Conservation (phyloP, 2,329 filamentous ascomycete genomes). For the Didymella exigua region DNA sequence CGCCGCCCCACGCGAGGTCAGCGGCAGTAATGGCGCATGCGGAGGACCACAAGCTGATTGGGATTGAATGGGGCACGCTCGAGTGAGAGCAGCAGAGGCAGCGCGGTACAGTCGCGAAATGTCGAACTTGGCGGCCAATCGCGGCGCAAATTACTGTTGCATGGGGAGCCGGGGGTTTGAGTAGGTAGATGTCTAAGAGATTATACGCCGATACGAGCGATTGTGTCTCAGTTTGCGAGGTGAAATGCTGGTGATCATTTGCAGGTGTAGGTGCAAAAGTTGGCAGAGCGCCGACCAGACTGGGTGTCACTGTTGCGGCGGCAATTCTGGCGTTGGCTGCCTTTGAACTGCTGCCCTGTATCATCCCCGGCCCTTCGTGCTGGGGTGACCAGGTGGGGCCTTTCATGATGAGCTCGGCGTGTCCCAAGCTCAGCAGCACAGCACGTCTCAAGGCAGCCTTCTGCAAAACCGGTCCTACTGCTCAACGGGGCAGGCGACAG, state of each 20-base stretch:
- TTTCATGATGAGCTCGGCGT: constrained; percentile 6
- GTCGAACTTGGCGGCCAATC: constrained; percentile 18
- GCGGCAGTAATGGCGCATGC: constrained; percentile 30
- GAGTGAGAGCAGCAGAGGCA: background rate
- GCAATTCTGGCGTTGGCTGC: background rate
- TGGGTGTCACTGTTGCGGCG: constrained; percentile 17
- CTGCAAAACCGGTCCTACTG: background rate
- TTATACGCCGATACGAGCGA: constrained; percentile 12
- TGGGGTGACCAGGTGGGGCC: constrained; percentile 6
- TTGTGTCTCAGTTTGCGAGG: background rate
- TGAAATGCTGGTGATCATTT: background rate
- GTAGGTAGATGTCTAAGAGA: background rate
- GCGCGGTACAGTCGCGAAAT: constrained; percentile 9
- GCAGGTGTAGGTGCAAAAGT: background rate
- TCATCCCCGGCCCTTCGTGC: constrained; percentile 1
- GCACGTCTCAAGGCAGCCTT: background rate
- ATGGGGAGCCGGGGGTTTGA: constrained; percentile 14
- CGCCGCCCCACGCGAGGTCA: constrained; percentile 40
- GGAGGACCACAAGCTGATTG: constrained; percentile 21
- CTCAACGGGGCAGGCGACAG: background rate
- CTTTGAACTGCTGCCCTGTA: constrained; percentile 8
- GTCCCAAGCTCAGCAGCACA: background rate
- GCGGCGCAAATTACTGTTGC: constrained; percentile 16
- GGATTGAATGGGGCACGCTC: constrained; percentile 8
- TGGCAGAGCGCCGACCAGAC: constrained; percentile 8